Evolutionary conservation across 768 basidiomycete species (phyloP), one percentile per base, ranked within the genome.

Genomic region (Coprinellus aureogranulatus): DNA sequence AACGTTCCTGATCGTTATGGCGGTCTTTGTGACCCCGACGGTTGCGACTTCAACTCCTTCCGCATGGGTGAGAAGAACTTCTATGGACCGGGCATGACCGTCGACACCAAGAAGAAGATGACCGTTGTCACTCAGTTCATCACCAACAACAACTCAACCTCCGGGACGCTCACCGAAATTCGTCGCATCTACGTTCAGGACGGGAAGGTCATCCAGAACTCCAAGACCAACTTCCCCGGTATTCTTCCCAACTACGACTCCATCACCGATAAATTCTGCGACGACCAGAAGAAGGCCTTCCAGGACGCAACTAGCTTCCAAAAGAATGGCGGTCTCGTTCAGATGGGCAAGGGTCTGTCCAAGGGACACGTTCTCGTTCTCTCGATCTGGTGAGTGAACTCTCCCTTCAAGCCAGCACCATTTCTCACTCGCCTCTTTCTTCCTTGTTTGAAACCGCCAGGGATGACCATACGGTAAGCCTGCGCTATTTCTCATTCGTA

Each of bases 41-140:
- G 83, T 34, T 85, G 83, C 70, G 83, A 84, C 64, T 85, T 82
- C 78, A 85, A 83, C 78, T 81, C 83, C 16, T 85, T 67, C 76
- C 81, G 82, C 61, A 75, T 81, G 78, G 82, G 82, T 39, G 67
- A 71, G 65, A 67, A 63, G 55, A 56, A 65, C 47, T 84, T 83
- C 79, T 75, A 76, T 67, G 83, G 83, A 25, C 64, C 68, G 10
- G 76, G 77, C 48, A 60, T 65, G 67, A 81, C 72, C 72, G 71
- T 61, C 73, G 59, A 67, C 59, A 64, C 64, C 49, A 59, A 59
- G 56, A 58, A 62, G 61, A 67, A 64, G 59, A 60, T 67, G 48
- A 65, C 64, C 45, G 60, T 67, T 52, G 64, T 67, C 50, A 67
- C 66, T 16, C 63, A 64, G 34, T 65, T 65, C 64, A 41, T 62